A percentile compares a stretch with the other conserved stretches of the same genome.
phyloP scores from a whole-genome alignment of 202 grass and related monocot genomes.

The Saccharum hybrid region DNA sequence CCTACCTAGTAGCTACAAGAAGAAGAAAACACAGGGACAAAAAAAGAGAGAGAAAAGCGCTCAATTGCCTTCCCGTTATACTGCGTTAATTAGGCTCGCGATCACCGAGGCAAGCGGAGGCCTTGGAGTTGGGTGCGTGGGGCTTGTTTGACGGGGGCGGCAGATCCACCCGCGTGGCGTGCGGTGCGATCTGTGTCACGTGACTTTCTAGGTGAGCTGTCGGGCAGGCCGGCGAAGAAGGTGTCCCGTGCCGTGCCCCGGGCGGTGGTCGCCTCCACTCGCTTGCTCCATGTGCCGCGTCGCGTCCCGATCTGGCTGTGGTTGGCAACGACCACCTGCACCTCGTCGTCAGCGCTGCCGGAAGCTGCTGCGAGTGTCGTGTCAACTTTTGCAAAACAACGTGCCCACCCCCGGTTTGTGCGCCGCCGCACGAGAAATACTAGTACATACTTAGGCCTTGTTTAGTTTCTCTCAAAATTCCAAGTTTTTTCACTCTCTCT shows the following conservation, averaged over 20 bases:
- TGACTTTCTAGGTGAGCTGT: too few relatives aligned
- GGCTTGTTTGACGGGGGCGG: background rate
- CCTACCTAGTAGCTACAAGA: too few relatives aligned
- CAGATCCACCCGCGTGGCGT: background rate
- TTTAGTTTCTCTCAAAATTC: too few relatives aligned
- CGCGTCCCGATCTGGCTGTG: background rate
- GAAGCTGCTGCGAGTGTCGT: too few relatives aligned
- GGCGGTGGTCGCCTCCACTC: background rate
- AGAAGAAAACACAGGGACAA: too few relatives aligned
- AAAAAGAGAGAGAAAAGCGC: background rate
- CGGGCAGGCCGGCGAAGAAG: too few relatives aligned
- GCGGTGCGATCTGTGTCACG: too few relatives aligned
- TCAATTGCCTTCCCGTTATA: too few relatives aligned
- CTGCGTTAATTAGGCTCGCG: background rate
- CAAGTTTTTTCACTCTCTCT: too few relatives aligned
- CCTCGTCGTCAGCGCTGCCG: background rate
- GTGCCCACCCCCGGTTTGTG: background rate
- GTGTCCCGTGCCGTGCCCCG: too few relatives aligned
- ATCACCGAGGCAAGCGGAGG: background rate
- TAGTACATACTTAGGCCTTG: too few relatives aligned
- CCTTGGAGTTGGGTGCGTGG: rapidly evolving
- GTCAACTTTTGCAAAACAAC: background rate
- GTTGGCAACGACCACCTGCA: background rate
- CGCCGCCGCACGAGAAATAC: too few relatives aligned
- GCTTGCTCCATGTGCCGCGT: conserved; percentile 34